phyloP scores from a whole-genome alignment of 1,284 basidiomycete genomes.

The Moesziomyces parantarcticus region DNA sequence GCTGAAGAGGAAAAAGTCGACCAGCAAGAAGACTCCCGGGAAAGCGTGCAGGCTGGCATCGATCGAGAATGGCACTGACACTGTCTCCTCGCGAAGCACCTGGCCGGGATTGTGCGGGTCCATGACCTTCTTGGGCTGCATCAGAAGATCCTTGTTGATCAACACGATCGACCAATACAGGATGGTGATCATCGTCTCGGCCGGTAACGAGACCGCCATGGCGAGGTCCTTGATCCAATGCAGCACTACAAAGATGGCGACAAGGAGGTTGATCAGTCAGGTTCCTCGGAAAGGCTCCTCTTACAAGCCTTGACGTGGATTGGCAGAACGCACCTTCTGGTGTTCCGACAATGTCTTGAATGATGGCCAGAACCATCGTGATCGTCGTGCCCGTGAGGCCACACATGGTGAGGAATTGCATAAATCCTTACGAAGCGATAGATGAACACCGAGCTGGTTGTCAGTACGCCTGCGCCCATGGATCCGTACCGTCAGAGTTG shows the following conservation, averaged over 20 bases:
- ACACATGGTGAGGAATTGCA: slow-evolving; percentile 46
- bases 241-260: slow-evolving; percentile 2
- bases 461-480: background rate
- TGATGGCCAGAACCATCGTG: slow-evolving; percentile 21
- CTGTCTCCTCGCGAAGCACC: slow-evolving; percentile 36
- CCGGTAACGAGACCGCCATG: slow-evolving; percentile 36
- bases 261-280: no score
- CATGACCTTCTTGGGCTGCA: slow-evolving; percentile 37
- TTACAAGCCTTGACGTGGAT: background rate
- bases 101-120: slow-evolving; percentile 53
- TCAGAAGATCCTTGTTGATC: slow-evolving; percentile 45
- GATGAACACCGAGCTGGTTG: background rate
- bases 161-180: slow-evolving; percentile 53
- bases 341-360: slow-evolving; percentile 14
- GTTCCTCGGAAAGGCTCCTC: no score
- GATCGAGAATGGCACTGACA: slow-evolving; percentile 40
- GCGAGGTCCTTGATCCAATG: slow-evolving; percentile 30
- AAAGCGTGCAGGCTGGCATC: slow-evolving; percentile 56
- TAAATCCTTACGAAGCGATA: slow-evolving; percentile 9
- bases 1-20: slow-evolving; percentile 41
- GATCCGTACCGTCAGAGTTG: background rate
- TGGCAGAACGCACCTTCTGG: slow-evolving; percentile 20
- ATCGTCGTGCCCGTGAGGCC: slow-evolving; percentile 20
- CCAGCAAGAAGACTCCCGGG: slow-evolving; percentile 51
- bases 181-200: slow-evolving; percentile 48